Conservation (phyloP, 1,139 yeast species). For the Hemisphaericaspora xylofermentans region DNA sequence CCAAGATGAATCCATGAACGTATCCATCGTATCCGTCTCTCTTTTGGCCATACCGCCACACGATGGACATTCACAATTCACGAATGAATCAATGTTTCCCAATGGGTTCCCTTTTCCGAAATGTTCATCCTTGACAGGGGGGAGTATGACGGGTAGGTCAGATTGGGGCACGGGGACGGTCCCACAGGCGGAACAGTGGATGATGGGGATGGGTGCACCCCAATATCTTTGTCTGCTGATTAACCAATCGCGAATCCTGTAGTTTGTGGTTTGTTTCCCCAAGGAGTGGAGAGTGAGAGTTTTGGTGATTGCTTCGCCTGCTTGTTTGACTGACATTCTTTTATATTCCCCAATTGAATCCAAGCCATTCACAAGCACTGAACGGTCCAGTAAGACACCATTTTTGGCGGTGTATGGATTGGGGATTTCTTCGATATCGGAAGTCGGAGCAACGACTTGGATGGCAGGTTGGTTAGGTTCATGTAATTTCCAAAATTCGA, state of each 20-base stretch:
- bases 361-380: conserved; percentile 26
- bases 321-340: conserved; percentile 53
- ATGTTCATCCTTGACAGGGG: conserved; percentile 44
- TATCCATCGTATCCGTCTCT: conserved; percentile 98
- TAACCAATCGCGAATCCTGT: conserved; percentile 85
- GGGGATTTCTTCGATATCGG: conserved; percentile 8
- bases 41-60: conserved; percentile 71
- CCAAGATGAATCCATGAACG: conserved; percentile 98
- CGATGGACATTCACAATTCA: conserved; percentile 73
- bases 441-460: conserved; percentile 44
- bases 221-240: conserved; percentile 93
- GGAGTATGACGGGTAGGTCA: conserved; percentile 79
- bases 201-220: conserved; percentile 98
- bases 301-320: conserved; percentile 47
- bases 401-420: conserved; percentile 49
- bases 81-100: conserved; percentile 65
- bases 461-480: conserved; percentile 45
- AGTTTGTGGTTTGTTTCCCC: conserved; percentile 56
- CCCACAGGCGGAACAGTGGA: conserved; percentile 85
- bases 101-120: conserved; percentile 72
- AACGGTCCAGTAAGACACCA: conserved; percentile 50
- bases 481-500: conserved; percentile 71
- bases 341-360: conserved; percentile 45
- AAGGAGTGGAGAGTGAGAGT: conserved; percentile 33
- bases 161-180: conserved; percentile 85